Evolutionary conservation across 2,329 filamentous ascomycete genomes (phyloP).

Genomic region (Colletotrichum phormii): DNA sequence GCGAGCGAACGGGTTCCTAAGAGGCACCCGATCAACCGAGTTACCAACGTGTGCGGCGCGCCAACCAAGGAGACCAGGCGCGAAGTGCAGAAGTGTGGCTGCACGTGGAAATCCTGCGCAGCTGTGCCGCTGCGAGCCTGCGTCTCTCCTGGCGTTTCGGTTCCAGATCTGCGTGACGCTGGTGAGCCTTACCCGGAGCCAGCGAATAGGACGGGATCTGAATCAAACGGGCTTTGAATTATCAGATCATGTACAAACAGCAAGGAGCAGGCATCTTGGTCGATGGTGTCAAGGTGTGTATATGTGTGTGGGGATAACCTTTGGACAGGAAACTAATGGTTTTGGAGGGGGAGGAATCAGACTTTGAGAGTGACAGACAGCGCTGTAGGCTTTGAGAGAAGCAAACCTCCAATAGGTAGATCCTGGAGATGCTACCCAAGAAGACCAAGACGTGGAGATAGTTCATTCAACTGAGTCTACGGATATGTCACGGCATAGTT

Average conservation of each 20-base stretch:
- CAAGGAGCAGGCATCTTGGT: slow-evolving; percentile 12
- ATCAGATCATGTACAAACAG: slow-evolving; percentile 28
- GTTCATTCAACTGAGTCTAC: background rate
- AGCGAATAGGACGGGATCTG: slow-evolving; percentile 3
- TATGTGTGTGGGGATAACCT: background rate
- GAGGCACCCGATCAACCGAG: slow-evolving; percentile 5
- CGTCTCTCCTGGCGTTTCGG: slow-evolving; percentile 15
- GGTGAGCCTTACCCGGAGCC: slow-evolving; percentile 9
- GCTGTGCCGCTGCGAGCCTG: slow-evolving; percentile 17
- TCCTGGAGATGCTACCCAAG: background rate
- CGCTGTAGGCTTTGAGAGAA: background rate
- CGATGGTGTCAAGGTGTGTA: background rate
- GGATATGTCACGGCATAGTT: background rate
- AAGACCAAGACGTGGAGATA: background rate
- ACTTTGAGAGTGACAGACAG: background rate
- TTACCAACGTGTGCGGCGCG: too few species aligned
- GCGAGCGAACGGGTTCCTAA: slow-evolving; percentile 10
- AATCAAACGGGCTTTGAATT: slow-evolving; percentile 7
- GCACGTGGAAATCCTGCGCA: slow-evolving; percentile 10
- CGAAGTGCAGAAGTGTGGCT: slow-evolving; percentile 8
- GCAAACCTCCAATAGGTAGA: slow-evolving; percentile 5
- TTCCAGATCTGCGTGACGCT: slow-evolving; percentile 23
- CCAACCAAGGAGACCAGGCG: background rate
- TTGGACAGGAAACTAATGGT: background rate
- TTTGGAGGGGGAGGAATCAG: background rate